Evolutionary conservation across 2,329 filamentous ascomycete species (phyloP), one percentile per base, ranked within the genome.

Genomic region (Blastomyces gilchristii): DNA sequence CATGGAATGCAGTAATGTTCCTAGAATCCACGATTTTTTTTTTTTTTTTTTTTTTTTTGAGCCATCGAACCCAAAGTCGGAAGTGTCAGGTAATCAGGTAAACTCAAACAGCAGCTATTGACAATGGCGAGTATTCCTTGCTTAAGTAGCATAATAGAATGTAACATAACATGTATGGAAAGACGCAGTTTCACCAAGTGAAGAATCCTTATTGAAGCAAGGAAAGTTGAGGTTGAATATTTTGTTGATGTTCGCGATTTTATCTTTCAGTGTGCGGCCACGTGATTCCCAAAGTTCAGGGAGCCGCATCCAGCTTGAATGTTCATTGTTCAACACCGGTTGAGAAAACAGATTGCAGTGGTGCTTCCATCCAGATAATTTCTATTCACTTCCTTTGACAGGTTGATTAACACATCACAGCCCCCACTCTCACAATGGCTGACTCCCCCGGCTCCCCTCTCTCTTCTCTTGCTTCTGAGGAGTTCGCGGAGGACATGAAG

Each of bases 391-490:
- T 31, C 18, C 18, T 34, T 12, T 25, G 25, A 49, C 49, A 39
- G 9, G 8, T 9, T 16, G 3, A n/a, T 49, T 49, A 59, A 37
- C 41, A 49, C 58, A 50, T 58, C 12, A 18, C 22, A 37, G 5
- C 22, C 22, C 16, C 4, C 9, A 3, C 43, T n/a, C 11, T 49
- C 14, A 69, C 67, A 64, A 81, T 80, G 78, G 75, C 78, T 60
- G 79, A 85, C 72, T 85, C 83, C 12, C 83, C 84, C 14, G 82
- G 78, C 61, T 87, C 85, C 43, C 83, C 85, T 49, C 82, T 89
- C 68, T 88, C 85, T 60, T 84, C 84, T 65, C 82, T 86, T 66
- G 83, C 81, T 66, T 85, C 83, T 57, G 85, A 86, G 68, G 82
- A 84, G 64, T 83, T 87, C 72, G 80, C 80, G 72, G 85, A 85